phyloP scores from a whole-genome alignment of 164 flowering plant species.

The grape (Vitis vinifera) region DNA sequence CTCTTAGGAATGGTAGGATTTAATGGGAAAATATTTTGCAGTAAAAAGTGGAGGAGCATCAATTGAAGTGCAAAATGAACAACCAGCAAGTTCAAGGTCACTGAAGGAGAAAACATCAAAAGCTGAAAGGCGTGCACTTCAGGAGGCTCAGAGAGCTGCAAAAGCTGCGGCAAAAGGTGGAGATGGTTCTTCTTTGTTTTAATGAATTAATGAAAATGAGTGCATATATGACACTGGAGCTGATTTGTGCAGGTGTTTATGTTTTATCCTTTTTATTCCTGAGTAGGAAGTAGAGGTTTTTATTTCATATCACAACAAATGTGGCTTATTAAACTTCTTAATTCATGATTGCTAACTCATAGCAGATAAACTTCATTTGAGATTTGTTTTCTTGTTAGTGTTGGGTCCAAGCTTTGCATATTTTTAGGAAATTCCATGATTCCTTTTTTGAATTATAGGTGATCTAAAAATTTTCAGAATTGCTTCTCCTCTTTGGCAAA shows the following conservation, averaged over 20 bases:
- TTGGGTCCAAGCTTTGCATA: too few relatives aligned
- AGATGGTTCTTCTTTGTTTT: slow-evolving; percentile 1
- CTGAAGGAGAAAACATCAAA: slow-evolving; percentile 76
- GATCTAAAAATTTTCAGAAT: too few relatives aligned
- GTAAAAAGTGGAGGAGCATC: slow-evolving; percentile 42
- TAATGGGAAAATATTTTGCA: slow-evolving; percentile 11
- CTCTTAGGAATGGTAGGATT: neutral
- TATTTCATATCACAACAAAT: too few relatives aligned
- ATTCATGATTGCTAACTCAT: too few relatives aligned
- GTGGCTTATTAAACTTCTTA: too few relatives aligned
- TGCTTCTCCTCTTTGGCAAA: too few relatives aligned
- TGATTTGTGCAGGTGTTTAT: neutral
- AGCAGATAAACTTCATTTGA: too few relatives aligned
- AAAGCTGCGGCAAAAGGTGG: slow-evolving; percentile 79
- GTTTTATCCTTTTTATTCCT: neutral
- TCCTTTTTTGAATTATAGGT: too few relatives aligned
- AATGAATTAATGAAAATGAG: neutral
- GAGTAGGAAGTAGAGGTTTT: too few relatives aligned
- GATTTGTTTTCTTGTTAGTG: too few relatives aligned
- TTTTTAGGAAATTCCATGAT: too few relatives aligned
- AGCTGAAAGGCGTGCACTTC: slow-evolving; percentile 91
- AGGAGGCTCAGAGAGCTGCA: slow-evolving; percentile 93
- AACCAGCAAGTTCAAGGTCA: slow-evolving; percentile 43
- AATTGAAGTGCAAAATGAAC: slow-evolving; percentile 45
- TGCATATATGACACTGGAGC: neutral